These are phyloP conservation scores for Camelina sativa DNA, from an alignment of 345 rosid genomes.

Conservation along the genomic window DNA sequence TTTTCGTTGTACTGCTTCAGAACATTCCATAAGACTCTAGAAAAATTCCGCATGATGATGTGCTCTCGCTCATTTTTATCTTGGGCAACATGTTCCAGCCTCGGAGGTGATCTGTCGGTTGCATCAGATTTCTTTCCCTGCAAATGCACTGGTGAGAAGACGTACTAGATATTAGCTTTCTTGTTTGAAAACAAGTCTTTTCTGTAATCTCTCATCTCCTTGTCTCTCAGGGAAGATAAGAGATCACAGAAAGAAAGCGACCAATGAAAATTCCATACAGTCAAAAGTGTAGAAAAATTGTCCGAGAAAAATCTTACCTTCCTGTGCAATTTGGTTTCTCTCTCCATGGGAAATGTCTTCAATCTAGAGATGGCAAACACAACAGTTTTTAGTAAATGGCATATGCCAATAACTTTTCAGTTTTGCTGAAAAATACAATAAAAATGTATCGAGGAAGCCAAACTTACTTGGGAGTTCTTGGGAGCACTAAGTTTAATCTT, in stretches of 20 bases:
- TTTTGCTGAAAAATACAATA: background rate
- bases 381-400: conserved; percentile 2
- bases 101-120: conserved; percentile 25
- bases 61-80: conserved; percentile 53
- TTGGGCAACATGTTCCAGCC: conserved; percentile 37
- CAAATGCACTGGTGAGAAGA: conserved; percentile 40
- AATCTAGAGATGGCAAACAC: conserved; percentile 46
- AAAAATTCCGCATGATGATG: conserved; percentile 64
- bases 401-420: conserved; percentile 4
- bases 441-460: conserved; percentile 15
- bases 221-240: background rate
- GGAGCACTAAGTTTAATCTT: conserved; percentile 54
- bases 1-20: conserved; percentile 75
- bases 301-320: conserved; percentile 46
- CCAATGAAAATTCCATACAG: background rate
- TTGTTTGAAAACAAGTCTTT: background rate
- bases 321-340: conserved; percentile 36
- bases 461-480: conserved; percentile 54
- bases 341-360: conserved; percentile 43
- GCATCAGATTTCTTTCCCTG: conserved; percentile 34
- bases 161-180: conserved; percentile 16
- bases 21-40: conserved; percentile 77
- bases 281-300: conserved; percentile 9
- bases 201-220: conserved; percentile 1
- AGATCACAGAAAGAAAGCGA: background rate